Conservation (phyloP, 768 basidiomycete species). For the Mycena filopes region DNA sequence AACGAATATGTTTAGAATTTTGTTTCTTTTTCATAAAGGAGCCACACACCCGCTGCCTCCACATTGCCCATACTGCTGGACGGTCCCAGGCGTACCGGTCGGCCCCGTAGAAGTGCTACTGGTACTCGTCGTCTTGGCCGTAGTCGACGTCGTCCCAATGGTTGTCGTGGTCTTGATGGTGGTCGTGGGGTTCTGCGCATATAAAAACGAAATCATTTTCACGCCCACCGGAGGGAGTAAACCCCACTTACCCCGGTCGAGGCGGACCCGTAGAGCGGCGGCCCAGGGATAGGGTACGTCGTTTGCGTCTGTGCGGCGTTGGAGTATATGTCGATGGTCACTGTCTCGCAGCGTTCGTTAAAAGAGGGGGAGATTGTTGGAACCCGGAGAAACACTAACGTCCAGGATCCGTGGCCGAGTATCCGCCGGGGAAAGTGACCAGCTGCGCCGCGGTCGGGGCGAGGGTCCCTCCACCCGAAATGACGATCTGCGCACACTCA, state of each 20-base stretch:
- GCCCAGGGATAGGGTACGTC: constrained; percentile 57
- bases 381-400: constrained; percentile 39
- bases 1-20: no score
- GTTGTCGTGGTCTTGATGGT: constrained; percentile 15
- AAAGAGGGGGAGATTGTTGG: constrained; percentile 36
- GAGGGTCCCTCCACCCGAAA: constrained; percentile 53
- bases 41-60: constrained; percentile 41
- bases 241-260: no score
- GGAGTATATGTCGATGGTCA: constrained; percentile 54
- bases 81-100: constrained; percentile 39
- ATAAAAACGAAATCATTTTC: constrained; percentile 8
- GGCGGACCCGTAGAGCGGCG: constrained; percentile 56
- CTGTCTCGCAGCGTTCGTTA: constrained; percentile 38
- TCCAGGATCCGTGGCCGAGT: constrained; percentile 55
- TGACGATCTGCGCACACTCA: constrained; percentile 59
- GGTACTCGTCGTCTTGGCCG: constrained; percentile 31
- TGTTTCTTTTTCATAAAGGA: no score
- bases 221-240: no score
- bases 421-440: constrained; percentile 59
- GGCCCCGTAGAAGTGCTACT: constrained; percentile 34
- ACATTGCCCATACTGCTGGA: constrained; percentile 54
- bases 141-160: constrained; percentile 29
- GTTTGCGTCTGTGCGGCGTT: constrained; percentile 50
- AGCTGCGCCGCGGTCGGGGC: constrained; percentile 56
- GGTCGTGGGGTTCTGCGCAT: constrained; percentile 4